Evolutionary conservation across 768 basidiomycete genomes (phyloP).

Genomic region (Inosperma sp.): DNA sequence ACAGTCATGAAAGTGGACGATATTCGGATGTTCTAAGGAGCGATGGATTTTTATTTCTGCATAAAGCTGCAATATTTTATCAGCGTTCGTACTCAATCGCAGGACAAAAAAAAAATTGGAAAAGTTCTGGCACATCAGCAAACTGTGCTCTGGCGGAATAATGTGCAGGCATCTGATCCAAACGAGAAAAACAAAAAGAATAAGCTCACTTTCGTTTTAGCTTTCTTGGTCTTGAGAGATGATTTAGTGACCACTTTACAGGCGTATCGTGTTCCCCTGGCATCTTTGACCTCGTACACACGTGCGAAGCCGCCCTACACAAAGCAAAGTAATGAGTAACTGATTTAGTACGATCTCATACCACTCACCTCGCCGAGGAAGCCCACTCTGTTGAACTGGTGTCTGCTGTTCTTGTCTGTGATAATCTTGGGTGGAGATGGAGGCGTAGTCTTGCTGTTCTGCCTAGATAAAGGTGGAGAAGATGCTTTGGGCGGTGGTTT

Average conservation of each 20-base stretch:
- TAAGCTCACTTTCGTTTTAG: constrained; percentile 81
- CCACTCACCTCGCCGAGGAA: constrained; percentile 82
- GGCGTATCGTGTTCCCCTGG: constrained; percentile 59
- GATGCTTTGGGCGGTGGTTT: constrained; percentile 39
- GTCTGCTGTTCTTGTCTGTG: constrained; percentile 51
- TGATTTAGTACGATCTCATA: constrained; percentile 1
- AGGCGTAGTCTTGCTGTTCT: constrained; percentile 77
- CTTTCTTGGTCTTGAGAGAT: constrained; percentile 91
- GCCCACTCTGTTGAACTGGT: constrained; percentile 67
- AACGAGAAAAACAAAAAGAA: not conserved
- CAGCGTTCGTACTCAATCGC: not conserved
- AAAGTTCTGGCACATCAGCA: not conserved
- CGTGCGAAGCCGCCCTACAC: constrained; percentile 85
- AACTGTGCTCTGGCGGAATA: not conserved
- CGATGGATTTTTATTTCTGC: constrained; percentile 99
- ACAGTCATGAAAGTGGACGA: constrained; percentile 87
- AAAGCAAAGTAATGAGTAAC: not conserved
- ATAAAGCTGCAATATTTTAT: constrained; percentile 66
- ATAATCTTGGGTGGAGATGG: constrained; percentile 80
- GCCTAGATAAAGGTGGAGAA: constrained; percentile 70
- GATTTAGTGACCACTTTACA: constrained; percentile 95
- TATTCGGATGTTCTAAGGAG: constrained; percentile 86
- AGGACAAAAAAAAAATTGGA: not conserved
- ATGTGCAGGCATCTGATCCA: not conserved
- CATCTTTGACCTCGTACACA: constrained; percentile 90